A percentile compares a stretch with the other conserved stretches of the same genome.
These are phyloP conservation scores for Chalciporus piperatus DNA, from an alignment of 768 basidiomycete species.

Conservation along the genomic window DNA sequence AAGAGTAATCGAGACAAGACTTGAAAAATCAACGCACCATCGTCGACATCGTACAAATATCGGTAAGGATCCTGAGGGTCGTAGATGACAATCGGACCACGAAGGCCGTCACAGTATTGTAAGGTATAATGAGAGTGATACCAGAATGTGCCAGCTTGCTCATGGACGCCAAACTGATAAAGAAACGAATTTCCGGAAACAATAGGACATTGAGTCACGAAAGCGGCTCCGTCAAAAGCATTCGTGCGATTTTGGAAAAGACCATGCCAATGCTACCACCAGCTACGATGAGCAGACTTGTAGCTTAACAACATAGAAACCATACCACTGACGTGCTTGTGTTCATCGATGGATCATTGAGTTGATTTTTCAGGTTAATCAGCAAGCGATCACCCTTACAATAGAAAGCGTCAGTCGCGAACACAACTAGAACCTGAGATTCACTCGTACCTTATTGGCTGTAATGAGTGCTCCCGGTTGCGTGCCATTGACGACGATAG, in stretches of 20 bases:
- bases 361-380: constrained; percentile 41
- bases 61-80: constrained; percentile 35
- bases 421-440: neutral
- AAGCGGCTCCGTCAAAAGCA: constrained; percentile 44
- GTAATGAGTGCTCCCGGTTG: constrained; percentile 41
- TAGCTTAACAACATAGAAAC: neutral
- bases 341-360: constrained; percentile 38
- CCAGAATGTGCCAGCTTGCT: constrained; percentile 43
- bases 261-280: constrained; percentile 44
- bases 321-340: constrained; percentile 42
- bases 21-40: constrained; percentile 13
- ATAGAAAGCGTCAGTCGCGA: neutral
- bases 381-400: constrained; percentile 37
- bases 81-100: constrained; percentile 48
- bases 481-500: constrained; percentile 40
- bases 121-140: constrained; percentile 45
- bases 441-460: constrained; percentile 34
- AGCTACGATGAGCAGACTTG: neutral
- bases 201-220: constrained; percentile 49
- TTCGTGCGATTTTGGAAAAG: constrained; percentile 41
- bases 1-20: neutral
- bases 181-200: constrained; percentile 36
- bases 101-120: constrained; percentile 56
- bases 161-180: constrained; percentile 33
- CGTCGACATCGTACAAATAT: constrained; percentile 39